Percentiles rank a stretch among this genome's conserved stretches.
phyloP scores from a whole-genome alignment of 2,329 filamentous ascomycete genomes.

The Diplodia sapinea region DNA sequence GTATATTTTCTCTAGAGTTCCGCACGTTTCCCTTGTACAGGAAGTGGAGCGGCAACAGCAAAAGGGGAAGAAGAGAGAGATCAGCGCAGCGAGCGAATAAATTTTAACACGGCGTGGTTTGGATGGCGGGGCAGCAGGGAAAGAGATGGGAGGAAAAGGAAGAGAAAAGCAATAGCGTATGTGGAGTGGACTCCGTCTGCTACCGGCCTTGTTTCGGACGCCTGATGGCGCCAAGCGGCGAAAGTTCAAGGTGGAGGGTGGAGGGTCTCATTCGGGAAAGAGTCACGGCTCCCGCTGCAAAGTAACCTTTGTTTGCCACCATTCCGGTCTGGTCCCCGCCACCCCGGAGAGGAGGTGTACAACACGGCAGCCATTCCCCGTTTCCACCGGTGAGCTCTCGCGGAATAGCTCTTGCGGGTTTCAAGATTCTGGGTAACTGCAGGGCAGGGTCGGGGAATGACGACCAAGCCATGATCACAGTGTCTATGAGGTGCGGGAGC shows the following conservation, averaged over 20 bases:
- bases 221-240: neutral
- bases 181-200: neutral
- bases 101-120: neutral
- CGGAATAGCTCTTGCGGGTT: neutral
- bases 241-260: neutral
- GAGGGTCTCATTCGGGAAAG: neutral
- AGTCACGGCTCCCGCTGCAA: neutral
- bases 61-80: neutral
- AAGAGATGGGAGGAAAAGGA: neutral
- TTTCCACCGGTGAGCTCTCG: neutral
- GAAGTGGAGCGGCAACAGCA: no score
- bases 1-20: neutral
- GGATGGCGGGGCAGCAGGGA: neutral
- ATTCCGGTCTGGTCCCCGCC: neutral
- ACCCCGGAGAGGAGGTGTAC: neutral
- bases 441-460: neutral
- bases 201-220: conserved; percentile 2
- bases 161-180: neutral
- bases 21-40: neutral
- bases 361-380: neutral
- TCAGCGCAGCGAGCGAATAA: neutral
- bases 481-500: neutral
- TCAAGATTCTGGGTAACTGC: neutral
- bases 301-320: neutral
- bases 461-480: neutral